phyloP scores from a whole-genome alignment of 108 stramenopile species.

The Pseudonitzschia multistriata region DNA sequence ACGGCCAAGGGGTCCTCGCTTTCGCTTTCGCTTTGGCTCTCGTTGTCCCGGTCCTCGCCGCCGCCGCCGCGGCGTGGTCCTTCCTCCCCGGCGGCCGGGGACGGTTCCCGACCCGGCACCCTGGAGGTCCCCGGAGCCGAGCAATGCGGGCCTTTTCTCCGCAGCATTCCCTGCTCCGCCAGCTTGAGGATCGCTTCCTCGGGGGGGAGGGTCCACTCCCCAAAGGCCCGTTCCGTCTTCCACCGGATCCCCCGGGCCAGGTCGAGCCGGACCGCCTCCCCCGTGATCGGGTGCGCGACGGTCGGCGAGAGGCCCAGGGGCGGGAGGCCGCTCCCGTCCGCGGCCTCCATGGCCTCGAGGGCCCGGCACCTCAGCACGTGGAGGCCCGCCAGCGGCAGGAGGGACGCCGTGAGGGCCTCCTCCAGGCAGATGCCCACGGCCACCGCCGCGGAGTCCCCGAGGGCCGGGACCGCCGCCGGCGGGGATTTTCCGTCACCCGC shows the following conservation, averaged over 20 bases:
- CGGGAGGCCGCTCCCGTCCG: background rate
- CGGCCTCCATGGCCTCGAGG: constrained; percentile 24
- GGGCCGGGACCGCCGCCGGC: background rate
- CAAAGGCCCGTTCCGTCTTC: constrained; percentile 18
- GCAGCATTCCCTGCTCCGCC: constrained; percentile 20
- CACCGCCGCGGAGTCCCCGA: constrained; percentile 56
- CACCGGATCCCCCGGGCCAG: background rate
- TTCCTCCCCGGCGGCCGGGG: background rate
- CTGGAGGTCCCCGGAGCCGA: background rate
- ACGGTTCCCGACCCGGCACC: too few relatives aligned
- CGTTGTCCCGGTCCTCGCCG: background rate
- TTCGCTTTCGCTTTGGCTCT: background rate
- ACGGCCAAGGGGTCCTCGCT: background rate
- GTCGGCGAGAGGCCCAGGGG: background rate
- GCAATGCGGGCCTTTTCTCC: background rate
- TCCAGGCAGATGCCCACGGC: constrained; percentile 62
- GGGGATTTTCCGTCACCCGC: background rate
- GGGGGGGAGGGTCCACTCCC: constrained; percentile 60
- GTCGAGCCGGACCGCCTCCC: constrained; percentile 14
- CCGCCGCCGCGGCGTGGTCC: background rate
- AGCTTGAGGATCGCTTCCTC: constrained; percentile 49
- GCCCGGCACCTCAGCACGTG: constrained; percentile 54
- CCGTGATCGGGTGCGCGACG: constrained; percentile 18
- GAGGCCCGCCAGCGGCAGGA: constrained; percentile 55
- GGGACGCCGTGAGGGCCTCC: constrained; percentile 56